A percentile compares a stretch with the other conserved stretches of the same genome.
phyloP scores from a whole-genome alignment of 192 early-diverging fungal genomes.

The Linnemannia elongata region DNA sequence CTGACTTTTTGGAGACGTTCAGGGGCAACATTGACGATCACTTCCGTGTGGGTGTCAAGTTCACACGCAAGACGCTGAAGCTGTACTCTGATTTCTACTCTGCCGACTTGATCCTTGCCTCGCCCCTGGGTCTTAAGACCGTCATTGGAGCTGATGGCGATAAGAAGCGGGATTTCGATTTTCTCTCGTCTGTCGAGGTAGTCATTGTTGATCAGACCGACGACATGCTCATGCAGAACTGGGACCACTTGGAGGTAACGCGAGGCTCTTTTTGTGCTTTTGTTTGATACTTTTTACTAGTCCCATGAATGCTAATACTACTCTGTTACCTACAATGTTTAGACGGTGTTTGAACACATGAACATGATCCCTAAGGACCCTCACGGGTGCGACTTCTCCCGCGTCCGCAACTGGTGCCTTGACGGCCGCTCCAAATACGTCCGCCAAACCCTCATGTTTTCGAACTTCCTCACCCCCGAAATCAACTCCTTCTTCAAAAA shows the following conservation, averaged over 20 bases:
- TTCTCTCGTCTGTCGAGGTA: constrained; percentile 92
- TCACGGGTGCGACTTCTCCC: constrained; percentile 97
- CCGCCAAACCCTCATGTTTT: constrained; percentile 91
- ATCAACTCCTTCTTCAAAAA: constrained; percentile 91
- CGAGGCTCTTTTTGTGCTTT: background rate
- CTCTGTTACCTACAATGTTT: background rate
- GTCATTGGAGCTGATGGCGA: constrained; percentile 88
- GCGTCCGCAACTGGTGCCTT: constrained; percentile 87
- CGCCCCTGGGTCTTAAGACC: constrained; percentile 92
- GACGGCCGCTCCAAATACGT: constrained; percentile 89
- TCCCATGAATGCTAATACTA: background rate
- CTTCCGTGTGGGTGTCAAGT: constrained; percentile 94
- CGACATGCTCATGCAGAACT: constrained; percentile 97
- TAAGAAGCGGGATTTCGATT: constrained; percentile 93
- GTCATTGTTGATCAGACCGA: constrained; percentile 90
- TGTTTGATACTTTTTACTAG: too few species aligned
- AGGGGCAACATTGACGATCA: constrained; percentile 96
- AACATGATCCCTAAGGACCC: constrained; percentile 91
- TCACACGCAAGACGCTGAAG: constrained; percentile 88
- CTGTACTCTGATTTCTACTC: constrained; percentile 91
- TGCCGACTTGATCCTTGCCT: constrained; percentile 92
- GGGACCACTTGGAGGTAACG: constrained; percentile 90
- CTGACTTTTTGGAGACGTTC: constrained; percentile 88
- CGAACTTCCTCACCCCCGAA: constrained; percentile 89
- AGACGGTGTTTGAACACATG: constrained; percentile 86